Percentiles rank a stretch among this genome's conserved stretches.
Evolutionary conservation across 2,329 filamentous ascomycete species (phyloP).

Genomic region (Ophidiomyces ophidiicola): DNA sequence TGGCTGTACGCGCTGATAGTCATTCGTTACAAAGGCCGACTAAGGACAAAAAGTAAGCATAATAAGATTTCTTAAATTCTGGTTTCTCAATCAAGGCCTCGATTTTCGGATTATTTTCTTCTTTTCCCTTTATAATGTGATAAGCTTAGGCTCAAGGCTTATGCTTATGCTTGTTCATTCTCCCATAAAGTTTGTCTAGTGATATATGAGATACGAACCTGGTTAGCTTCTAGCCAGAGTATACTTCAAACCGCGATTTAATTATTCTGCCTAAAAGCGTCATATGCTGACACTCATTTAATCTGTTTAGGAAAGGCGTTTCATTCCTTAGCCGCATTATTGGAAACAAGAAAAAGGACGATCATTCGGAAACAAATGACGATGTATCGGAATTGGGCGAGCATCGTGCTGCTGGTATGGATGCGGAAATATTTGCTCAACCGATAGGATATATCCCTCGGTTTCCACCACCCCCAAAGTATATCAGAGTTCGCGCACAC

Average conservation of each 20-base stretch:
- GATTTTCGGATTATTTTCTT: background rate
- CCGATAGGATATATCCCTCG: constrained; percentile 71
- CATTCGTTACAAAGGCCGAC: constrained; percentile 21
- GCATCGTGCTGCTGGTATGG: constrained; percentile 64
- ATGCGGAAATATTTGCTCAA: constrained; percentile 71
- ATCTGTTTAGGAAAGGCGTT: constrained; percentile 58
- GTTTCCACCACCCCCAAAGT: constrained; percentile 78
- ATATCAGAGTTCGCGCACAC: constrained; percentile 72
- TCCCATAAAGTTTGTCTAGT: background rate
- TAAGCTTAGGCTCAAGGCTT: too few species aligned
- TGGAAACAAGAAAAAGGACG: constrained; percentile 59
- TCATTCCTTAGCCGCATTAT: constrained; percentile 86
- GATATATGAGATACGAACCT: background rate
- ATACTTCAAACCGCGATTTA: background rate
- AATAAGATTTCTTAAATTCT: background rate
- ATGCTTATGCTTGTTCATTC: background rate
- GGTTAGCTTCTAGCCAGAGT: background rate
- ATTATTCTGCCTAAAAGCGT: background rate
- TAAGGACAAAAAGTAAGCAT: constrained; percentile 55
- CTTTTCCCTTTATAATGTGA: too few species aligned
- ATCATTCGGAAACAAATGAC: constrained; percentile 35
- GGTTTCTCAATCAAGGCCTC: background rate
- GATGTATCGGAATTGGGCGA: constrained; percentile 60
- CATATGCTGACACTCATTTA: constrained; percentile 10
- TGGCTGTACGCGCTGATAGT: constrained; percentile 14